Evolutionary conservation across 2,329 filamentous ascomycete species (phyloP), one percentile per base, ranked within the genome.

Genomic region (Davidsoniella virescens): DNA sequence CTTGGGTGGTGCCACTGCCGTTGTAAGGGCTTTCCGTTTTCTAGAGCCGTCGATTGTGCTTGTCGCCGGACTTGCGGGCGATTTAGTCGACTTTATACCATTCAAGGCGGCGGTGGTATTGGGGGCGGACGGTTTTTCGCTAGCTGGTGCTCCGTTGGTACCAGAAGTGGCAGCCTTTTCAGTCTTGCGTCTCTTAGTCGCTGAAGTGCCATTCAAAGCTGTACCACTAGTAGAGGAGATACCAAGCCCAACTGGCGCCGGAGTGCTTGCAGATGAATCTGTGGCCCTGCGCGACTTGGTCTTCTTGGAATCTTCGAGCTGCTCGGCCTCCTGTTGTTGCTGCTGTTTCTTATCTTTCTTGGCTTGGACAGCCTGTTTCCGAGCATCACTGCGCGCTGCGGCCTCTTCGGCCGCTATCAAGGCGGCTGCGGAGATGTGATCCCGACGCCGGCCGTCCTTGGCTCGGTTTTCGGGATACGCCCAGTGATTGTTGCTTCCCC

Each of bases 401-500:
- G 84, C 84, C 62, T 94, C 88, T 36, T 83, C 84, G 48, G 88
- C 87, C 50, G 92, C 74, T 42, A 84, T 73, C 55, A 83, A 80
- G 52, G 81, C 81, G 10, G 83, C 82, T 1, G 84, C 84, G 18
- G 86, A 85, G 57, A 87, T 84, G 38, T 78, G 79, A 60, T 94
- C 87, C 55, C 86, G 78, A 54, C 87, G 75, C 44, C 83, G 80
- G 23, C 82, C 74, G 61, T 93, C 85, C 29, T 80, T 78, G 42
- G 79, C 73, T 56, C 90, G 82, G 60, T 86, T 87, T 58, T 90
- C 84, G 17, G 85, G 84, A 63, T 96, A 96, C 45, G 90, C 92
- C 92, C 92, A 98, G 64, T 98, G 92, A 48, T 79, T 85, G 53
- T 80, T 75, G 65, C 87, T 96, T 47, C 93, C 92, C 68, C 87